Evolutionary conservation across 108 stramenopile genomes (phyloP).

Genomic region (Seminavis robusta): DNA sequence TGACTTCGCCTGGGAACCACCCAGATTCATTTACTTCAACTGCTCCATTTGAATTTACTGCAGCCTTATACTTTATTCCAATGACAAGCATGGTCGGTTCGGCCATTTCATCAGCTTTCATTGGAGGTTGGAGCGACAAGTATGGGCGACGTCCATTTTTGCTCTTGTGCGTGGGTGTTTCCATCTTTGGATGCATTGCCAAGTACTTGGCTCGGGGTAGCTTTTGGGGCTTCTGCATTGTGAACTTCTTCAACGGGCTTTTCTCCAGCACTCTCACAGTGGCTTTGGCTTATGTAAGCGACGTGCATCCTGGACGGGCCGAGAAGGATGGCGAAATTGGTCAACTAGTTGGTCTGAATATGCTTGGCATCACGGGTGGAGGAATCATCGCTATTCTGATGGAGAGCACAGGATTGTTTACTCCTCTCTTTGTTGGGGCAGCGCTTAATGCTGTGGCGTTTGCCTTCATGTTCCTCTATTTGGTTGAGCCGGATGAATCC

Average conservation of each 20-base stretch:
- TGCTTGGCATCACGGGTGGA: conserved; percentile 25
- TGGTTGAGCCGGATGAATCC: conserved; percentile 27
- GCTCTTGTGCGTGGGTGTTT: conserved; percentile 5
- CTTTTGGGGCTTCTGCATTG: conserved; percentile 26
- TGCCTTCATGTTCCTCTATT: conserved; percentile 3
- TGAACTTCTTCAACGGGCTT: conserved; percentile 23
- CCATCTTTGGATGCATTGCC: conserved; percentile 14
- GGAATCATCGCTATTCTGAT: conserved; percentile 33
- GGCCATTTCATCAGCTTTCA: conserved; percentile 24
- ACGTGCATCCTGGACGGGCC: conserved; percentile 9
- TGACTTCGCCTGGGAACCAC: too few species aligned
- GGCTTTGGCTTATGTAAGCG: conserved; percentile 32
- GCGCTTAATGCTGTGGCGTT: conserved; percentile 10
- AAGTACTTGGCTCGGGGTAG: conserved; percentile 16
- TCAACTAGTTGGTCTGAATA: conserved; percentile 20
- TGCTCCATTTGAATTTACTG: too few species aligned
- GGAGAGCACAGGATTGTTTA: conserved; percentile 20
- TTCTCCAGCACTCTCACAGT: conserved; percentile 20
- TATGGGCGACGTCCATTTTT: conserved; percentile 19
- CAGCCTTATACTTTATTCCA: too few species aligned
- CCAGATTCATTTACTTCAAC: too few species aligned
- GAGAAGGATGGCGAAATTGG: conserved; percentile 23
- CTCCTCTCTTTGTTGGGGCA: conserved; percentile 28
- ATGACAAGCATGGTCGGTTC: conserved; percentile 23
- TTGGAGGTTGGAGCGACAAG: conserved; percentile 16